Base-by-base conservation (phyloP, 345 rosid species). In the Gossypium raimondii region DNA sequence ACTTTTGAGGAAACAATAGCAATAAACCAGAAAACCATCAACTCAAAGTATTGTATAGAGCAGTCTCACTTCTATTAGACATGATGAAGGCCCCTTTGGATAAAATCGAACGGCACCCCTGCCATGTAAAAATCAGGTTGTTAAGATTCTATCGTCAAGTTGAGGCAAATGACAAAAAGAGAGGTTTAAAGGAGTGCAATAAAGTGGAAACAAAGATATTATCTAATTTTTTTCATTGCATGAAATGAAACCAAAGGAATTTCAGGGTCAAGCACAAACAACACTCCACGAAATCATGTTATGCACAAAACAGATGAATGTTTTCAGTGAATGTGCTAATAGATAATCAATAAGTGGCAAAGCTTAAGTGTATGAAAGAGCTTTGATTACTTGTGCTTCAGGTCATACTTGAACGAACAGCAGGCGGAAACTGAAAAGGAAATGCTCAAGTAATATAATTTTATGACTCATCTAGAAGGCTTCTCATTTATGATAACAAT, bases 61-160 rank as follows among this genome's bases (percentile, higher is more conserved):
- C 47, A 72, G 57, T 24, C 93, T 88, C 69, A 90, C 98, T 84
- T 92, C 97, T 65, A 94, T 85, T 16, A 76, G 47, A 75, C 97
- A 94, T 34, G 97, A 88, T 51, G 87, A 82, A 9, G 94, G 84
- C 62, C 93, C 94, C 79, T 82, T 86, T 1, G 97, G 97, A 74
- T 81, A 92, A 87, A 94, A 94, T 48, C 98, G 89, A 75, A 92
- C 97, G 75, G 89, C 90, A 18, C 77, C 77, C 56, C 72, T 66
- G 63, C n/a, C 72, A 75, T 55, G 61, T 51, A 45, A 47, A 59
- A 51, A n/a, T n/a, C 58, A 60, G 24, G 34, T 27, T 27, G 44
- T 27, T 61, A 61, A 61, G 44, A 34, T 61, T 61, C 66, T 8
- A 29, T 25, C 61, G 9, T 17, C 67, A 62, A 34, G 47, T 9